Base-by-base conservation (phyloP, 768 basidiomycete genomes). In the Trametes cingulata region DNA sequence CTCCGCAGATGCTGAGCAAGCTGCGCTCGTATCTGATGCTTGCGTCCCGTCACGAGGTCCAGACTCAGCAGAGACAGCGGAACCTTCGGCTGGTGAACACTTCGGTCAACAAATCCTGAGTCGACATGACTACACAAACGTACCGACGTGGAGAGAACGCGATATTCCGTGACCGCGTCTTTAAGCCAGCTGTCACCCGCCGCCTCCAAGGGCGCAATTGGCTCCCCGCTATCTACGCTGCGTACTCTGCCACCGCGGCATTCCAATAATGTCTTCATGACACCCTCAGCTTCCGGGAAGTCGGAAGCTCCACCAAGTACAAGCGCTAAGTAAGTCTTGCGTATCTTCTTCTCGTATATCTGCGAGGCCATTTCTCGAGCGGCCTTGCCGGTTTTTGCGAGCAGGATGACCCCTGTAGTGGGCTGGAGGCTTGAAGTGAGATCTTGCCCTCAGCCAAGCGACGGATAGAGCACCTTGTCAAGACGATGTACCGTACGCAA, bases 241-340 rank as follows among this genome's bases (percentile, higher is more conserved):
- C 49, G 48, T 1, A 63, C 41, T 35, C 51, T 22, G 13, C 61
- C 61, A 33, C 55, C 25, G 7, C 14, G 7, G 47, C 46, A 54
- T 17, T 49, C 52, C 25, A 58, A 19, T 5, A 19, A 9, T 4
- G 46, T 55, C 19, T 36, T 35, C 14, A 63, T 63, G 35, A 36
- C 24, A n/a, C 56, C 61, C 5, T 33, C 19, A 6, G 19, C n/a
- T 0, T 39, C 0, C 14, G 52, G 40, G 14, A 62, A 58, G 2
- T 29, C 29, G 15, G 52, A 52, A 3, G 61, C 46, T 15, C 22
- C 40, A 13, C 61, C 61, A 35, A 29, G 43, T 17, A 50, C 61
- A 6, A 63, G 61, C 6, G 61, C 61, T 9, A 63, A 40, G 24
- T 63, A 63, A 0, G 56, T 50, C 24, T 63, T 63, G 35, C 49